Evolutionary conservation across 2,329 filamentous ascomycete genomes (phyloP).

Genomic region (Magnaporthiopsis incrustans): DNA sequence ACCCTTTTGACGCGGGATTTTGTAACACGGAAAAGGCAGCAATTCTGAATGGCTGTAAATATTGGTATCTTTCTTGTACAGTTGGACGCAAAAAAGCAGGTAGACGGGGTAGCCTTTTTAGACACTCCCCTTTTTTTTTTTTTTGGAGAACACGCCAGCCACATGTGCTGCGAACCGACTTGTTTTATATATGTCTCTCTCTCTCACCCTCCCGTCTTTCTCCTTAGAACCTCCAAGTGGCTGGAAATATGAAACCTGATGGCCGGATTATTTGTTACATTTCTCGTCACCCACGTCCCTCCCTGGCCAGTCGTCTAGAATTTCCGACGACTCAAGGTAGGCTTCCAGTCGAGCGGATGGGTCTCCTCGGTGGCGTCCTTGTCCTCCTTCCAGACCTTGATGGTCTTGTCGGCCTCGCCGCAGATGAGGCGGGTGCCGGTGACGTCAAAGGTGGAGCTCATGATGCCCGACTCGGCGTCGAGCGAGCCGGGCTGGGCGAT

Average conservation of each 20-base stretch:
- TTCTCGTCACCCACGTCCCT: too few relatives aligned
- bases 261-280: too few relatives aligned
- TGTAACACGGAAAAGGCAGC: neutral
- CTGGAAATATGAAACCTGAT: too few relatives aligned
- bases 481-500: slow-evolving; percentile 89
- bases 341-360: slow-evolving; percentile 89
- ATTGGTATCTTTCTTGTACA: neutral
- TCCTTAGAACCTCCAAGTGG: too few relatives aligned
- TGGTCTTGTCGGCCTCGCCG: slow-evolving; percentile 95
- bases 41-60: neutral
- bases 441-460: slow-evolving; percentile 86
- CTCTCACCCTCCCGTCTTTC: too few relatives aligned
- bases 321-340: slow-evolving; percentile 68
- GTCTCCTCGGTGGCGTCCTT: slow-evolving; percentile 84
- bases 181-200: too few relatives aligned
- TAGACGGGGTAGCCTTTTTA: neutral
- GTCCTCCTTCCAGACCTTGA: slow-evolving; percentile 96
- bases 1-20: neutral
- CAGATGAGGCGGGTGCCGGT: slow-evolving; percentile 86
- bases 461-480: slow-evolving; percentile 89
- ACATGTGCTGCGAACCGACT: neutral
- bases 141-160: neutral
- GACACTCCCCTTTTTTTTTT: neutral
- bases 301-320: slow-evolving; percentile 37
- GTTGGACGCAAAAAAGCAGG: neutral